Evolutionary conservation across 1,284 basidiomycete genomes (phyloP).

Genomic region (Cryptococcus hybrid): DNA sequence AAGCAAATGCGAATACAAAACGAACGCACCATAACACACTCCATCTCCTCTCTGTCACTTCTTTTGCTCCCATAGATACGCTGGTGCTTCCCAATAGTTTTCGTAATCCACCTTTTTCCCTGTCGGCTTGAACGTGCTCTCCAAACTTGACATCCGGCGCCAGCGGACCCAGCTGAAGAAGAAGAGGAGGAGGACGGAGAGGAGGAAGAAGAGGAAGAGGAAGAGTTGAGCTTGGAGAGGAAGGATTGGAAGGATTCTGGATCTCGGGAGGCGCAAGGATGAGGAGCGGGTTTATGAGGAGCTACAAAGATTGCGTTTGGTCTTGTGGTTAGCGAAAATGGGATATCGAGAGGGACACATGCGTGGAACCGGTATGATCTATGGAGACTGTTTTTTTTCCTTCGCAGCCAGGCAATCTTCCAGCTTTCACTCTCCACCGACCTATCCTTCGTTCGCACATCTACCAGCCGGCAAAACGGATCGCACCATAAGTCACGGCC

Average conservation of each 20-base stretch:
- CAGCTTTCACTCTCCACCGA: no score
- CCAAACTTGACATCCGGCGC: not conserved
- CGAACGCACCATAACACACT: conserved; percentile 69
- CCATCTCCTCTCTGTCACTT: conserved; percentile 70
- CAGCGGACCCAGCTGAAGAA: not conserved
- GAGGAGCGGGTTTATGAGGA: conserved; percentile 62
- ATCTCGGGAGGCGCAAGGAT: conserved; percentile 75
- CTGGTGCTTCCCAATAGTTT: conserved; percentile 78
- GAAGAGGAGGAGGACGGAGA: not conserved
- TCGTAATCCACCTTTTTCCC: conserved; percentile 54
- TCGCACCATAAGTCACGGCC: no score
- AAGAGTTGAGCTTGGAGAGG: conserved; percentile 56
- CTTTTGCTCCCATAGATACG: conserved; percentile 63
- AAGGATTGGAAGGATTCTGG: conserved; percentile 63
- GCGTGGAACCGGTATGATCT: no score
- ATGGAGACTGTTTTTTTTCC: no score
- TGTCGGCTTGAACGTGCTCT: conserved; percentile 1
- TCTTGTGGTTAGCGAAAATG: no score
- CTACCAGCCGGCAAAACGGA: no score
- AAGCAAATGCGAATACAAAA: not conserved
- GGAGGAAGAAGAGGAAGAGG: conserved; percentile 16
- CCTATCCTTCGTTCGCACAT: no score
- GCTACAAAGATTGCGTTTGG: conserved; percentile 49
- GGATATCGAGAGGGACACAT: no score
- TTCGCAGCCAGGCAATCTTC: no score